These are phyloP conservation scores for Aspergillus quadrilineatus DNA, from an alignment of 2,329 filamentous ascomycete species.

Conservation along the genomic window DNA sequence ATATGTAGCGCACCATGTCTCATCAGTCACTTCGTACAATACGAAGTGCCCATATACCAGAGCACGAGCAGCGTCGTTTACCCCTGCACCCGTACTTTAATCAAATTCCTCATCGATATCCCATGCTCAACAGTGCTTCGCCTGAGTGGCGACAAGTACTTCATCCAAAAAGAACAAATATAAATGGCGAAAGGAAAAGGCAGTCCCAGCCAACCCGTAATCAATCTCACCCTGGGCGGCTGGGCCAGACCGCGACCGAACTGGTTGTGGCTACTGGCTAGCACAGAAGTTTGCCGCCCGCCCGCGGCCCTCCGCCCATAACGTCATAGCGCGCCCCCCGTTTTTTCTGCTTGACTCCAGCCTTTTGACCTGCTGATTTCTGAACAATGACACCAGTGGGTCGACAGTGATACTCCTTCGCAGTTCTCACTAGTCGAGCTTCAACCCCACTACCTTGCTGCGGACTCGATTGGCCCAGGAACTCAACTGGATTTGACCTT, in stretches of 20 bases:
- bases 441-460: constrained; percentile 16
- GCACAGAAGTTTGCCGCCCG: constrained; percentile 18
- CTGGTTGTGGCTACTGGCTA: no score
- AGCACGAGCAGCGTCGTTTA: no score
- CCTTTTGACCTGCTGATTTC: constrained; percentile 10
- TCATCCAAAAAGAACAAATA: no score
- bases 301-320: constrained; percentile 10
- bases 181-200: no score
- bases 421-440: constrained; percentile 21
- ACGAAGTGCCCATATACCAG: no score
- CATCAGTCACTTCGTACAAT: no score
- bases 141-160: no score
- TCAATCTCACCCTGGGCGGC: constrained; percentile 4
- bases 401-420: constrained; percentile 20
- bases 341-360: no score
- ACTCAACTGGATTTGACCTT: constrained; percentile 14
- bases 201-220: neutral
- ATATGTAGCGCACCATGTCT: no score
- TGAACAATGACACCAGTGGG: constrained; percentile 19
- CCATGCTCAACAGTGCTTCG: no score
- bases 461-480: constrained; percentile 18
- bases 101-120: no score
- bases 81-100: no score
- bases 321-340: constrained; percentile 28
- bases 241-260: constrained; percentile 21